Evolutionary conservation across 345 rosid species (phyloP), one percentile per base, ranked within the genome.

Genomic region (Salix viminalis): DNA sequence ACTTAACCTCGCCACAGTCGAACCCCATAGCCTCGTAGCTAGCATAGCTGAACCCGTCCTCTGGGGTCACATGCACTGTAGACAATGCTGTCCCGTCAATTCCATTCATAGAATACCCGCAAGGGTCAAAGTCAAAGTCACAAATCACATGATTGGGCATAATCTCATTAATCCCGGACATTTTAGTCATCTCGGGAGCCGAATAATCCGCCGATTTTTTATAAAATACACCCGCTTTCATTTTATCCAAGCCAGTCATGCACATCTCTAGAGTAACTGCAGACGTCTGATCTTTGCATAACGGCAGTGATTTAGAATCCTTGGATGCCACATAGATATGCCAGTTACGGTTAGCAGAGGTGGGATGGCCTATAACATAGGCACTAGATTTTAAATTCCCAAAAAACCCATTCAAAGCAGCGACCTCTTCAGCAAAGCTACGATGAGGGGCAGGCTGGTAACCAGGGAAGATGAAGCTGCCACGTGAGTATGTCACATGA

Each of bases 31-130:
- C 91, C 81, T 91, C 97, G 42, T 87, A 93, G 89, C 97, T 91
- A 24, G 96, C 96, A 69, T 91, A 93, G 74, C 97, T 93, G 85
- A 88, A 93, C 2, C 91, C 91, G 2, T 90, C 91, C 75, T 91
- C 94, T 34, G 96, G 97, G 42, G 97, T 93, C 70, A 93, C 97
- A 82, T 92, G 97, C 74, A 92, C 86, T 2, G 97, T 91, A 2
- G 94, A 91, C 56, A 76, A 74, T 0, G 89, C 89, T 2, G 76
- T 66, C 1, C 85, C 90, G 4, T 89, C 90, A 24, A 91, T 74
- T 65, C 90, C 89, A 71, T 92, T 92, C 96, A 92, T 92, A 0
- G 96, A 92, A 79, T 91, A 92, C 61, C 97, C 97, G 41, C 97
- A 91, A 0, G 94, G 97, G 56, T 92, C 96, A 70, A 91, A 90